phyloP scores from a whole-genome alignment of 208 protist genomes.

The Wallacemonas sp. region DNA sequence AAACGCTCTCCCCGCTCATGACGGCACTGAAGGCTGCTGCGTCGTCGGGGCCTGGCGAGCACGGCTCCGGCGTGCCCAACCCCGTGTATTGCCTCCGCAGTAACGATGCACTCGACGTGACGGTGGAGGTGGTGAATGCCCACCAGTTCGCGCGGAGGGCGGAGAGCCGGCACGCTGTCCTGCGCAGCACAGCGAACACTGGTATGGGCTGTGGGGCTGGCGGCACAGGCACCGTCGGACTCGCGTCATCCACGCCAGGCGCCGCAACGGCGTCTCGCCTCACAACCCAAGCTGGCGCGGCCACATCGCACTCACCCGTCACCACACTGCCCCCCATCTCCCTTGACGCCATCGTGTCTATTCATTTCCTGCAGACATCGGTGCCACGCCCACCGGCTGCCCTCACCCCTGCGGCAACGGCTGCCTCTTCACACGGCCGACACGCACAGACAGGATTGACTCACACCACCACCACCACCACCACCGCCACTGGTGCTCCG shows the following conservation, averaged over 20 bases:
- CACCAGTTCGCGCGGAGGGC: slow-evolving; percentile 1
- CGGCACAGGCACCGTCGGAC: background rate
- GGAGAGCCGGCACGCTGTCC: slow-evolving; percentile 1
- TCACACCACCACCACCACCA: too few relatives aligned
- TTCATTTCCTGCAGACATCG: slow-evolving; percentile 2
- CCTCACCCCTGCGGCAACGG: background rate
- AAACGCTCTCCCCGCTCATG: slow-evolving; percentile 6
- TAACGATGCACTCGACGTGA: slow-evolving; percentile 65
- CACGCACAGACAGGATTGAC: too few relatives aligned
- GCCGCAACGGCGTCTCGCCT: background rate
- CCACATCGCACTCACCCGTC: background rate
- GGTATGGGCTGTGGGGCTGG: too few relatives aligned
- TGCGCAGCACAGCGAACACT: background rate
- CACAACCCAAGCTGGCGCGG: background rate
- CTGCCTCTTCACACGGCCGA: too few relatives aligned
- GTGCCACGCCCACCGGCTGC: background rate
- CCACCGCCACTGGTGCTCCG: too few relatives aligned
- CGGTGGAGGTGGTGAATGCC: slow-evolving; percentile 22
- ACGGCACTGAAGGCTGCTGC: background rate
- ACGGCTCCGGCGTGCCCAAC: background rate
- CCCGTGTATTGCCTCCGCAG: slow-evolving; percentile 51
- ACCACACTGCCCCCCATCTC: background rate
- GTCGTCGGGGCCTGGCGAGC: background rate
- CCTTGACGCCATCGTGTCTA: slow-evolving; percentile 11
- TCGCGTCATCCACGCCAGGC: background rate